Evolutionary conservation across 345 rosid species (phyloP).

Genomic region (Brassica rapa): DNA sequence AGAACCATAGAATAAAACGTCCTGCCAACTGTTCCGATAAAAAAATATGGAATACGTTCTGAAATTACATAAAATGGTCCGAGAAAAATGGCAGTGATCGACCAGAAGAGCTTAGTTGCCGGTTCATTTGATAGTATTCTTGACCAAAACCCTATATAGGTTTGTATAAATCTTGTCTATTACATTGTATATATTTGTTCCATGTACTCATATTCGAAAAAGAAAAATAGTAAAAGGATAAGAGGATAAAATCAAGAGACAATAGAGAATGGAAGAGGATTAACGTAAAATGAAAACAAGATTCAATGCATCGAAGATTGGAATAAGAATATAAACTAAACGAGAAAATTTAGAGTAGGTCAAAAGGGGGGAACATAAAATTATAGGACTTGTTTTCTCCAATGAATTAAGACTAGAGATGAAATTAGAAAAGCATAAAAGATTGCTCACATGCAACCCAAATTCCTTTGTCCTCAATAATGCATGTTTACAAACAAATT

Average conservation of each 20-base stretch:
- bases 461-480: conserved; percentile 43
- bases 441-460: conserved; percentile 46
- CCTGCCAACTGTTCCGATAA: neutral
- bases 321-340: conserved; percentile 18
- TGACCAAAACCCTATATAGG: neutral
- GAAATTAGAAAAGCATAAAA: conserved; percentile 35
- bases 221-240: neutral
- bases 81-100: neutral
- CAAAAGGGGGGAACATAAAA: conserved; percentile 39
- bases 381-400: conserved; percentile 39
- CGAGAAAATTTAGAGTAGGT: conserved; percentile 39
- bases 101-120: neutral
- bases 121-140: neutral
- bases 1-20: neutral
- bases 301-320: conserved; percentile 34
- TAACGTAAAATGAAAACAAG: conserved; percentile 23
- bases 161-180: neutral
- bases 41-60: neutral
- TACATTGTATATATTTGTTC: neutral
- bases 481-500: conserved; percentile 14
- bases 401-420: conserved; percentile 33
- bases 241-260: conserved; percentile 19
- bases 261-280: neutral
- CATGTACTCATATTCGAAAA: neutral
- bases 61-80: neutral